These are phyloP conservation scores for Penicillium freii DNA, from an alignment of 2,329 filamentous ascomycete species.

Conservation along the genomic window DNA sequence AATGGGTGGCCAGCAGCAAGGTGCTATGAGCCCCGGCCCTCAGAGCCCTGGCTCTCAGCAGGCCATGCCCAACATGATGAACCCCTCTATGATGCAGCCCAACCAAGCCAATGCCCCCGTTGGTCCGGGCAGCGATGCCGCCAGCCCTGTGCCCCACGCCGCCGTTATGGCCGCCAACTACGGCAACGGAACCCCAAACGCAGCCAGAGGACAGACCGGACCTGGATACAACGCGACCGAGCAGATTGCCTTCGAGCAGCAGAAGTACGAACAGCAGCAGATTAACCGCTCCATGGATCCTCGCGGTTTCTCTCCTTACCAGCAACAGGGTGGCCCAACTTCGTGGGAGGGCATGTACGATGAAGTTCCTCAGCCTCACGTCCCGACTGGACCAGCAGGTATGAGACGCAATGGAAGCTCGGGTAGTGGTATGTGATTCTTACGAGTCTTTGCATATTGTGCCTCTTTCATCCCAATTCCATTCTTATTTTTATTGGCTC, in stretches of 20 bases:
- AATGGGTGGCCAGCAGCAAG: constrained; percentile 52
- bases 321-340: constrained; percentile 65
- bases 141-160: constrained; percentile 55
- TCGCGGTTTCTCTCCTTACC: constrained; percentile 43
- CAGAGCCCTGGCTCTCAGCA: constrained; percentile 52
- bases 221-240: constrained; percentile 67
- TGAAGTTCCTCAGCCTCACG: constrained; percentile 80
- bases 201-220: constrained; percentile 33
- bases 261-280: constrained; percentile 72
- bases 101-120: constrained; percentile 34
- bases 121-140: constrained; percentile 19
- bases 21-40: constrained; percentile 36
- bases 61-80: constrained; percentile 57
- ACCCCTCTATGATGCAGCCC: constrained; percentile 67
- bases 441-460: constrained; percentile 2
- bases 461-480: neutral
- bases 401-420: constrained; percentile 44
- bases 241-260: constrained; percentile 72
- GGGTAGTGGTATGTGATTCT: constrained; percentile 44
- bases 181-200: constrained; percentile 25
- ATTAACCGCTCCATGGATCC: constrained; percentile 52
- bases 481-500: neutral
- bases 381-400: constrained; percentile 53
- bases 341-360: constrained; percentile 99
- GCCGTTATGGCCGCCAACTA: constrained; percentile 44